Evolutionary conservation across 371 early-diverging fungal species (phyloP), one percentile per base, ranked within the genome.

Genomic region (Encephalitozoon romaleae): DNA sequence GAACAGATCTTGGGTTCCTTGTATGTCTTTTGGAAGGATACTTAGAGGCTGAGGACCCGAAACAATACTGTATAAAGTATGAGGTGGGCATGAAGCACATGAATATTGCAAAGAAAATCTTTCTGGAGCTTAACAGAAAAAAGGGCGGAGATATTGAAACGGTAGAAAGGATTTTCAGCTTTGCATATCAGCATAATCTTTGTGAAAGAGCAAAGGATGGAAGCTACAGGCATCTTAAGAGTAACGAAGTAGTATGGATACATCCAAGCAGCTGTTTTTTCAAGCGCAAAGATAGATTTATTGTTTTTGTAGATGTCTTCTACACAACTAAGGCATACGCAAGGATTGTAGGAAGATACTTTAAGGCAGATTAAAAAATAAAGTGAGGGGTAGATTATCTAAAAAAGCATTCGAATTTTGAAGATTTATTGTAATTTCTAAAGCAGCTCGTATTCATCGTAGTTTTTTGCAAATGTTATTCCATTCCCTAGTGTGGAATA

Each of bases 401-500:
- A 26, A 34, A 12, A 15, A 1, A 15, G 3, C 0, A 30, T 15
- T 59, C 3, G 28, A 38, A 15, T 9, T 25, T 6, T 49, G 15
- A 67, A 43, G 34, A 12, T 67, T 42, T 67, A 43, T 39, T 59
- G 21, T 9, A 4, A 6, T 28, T 28, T 59, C 28, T 67, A 45
- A n/a, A 49, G 28, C 15, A 67, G 21, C 9, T 70, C 41, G 38
- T 49, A 23, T 32, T 74, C 67, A 12, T 64, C 51, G 28, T 71
- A 65, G 39, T 82, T 82, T 38, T 69, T 77, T 25, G 70, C 74
- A 51, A 82, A 82, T 4, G 76, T 26, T 15, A 82, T 66, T 11
- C 86, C 86, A 67, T 84, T 78, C 34, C 86, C 86, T 42, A 52
- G 21, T 23, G 86, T 78, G 11, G 82, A 63, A 52, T 78, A 79